A percentile compares a stretch with the other conserved stretches of the same genome.
Evolutionary conservation across 179 eudicot species (phyloP).

Genomic region (Spergularia azorica): DNA sequence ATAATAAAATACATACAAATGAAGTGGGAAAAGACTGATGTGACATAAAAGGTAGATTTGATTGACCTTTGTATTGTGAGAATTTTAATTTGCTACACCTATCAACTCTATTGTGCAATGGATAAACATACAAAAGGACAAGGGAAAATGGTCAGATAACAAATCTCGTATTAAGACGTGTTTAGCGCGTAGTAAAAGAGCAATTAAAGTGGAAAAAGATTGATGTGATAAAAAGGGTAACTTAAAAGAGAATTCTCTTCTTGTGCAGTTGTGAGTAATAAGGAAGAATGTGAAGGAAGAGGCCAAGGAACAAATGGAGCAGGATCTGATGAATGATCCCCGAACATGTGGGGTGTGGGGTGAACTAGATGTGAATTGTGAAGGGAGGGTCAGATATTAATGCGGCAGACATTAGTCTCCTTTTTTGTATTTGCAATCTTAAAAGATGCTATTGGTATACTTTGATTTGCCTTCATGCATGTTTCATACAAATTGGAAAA

Average conservation of each 20-base stretch:
- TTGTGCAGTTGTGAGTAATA: slow-evolving; percentile 9
- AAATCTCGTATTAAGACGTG: neutral
- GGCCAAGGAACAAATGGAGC: slow-evolving; percentile 18
- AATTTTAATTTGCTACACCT: no score
- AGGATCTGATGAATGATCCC: slow-evolving; percentile 18
- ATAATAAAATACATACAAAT: neutral
- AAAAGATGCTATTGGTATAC: neutral
- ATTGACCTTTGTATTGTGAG: no score
- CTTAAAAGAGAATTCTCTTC: slow-evolving; percentile 22
- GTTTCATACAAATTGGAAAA: neutral
- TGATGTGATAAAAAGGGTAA: slow-evolving; percentile 9
- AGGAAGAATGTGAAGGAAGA: slow-evolving; percentile 24
- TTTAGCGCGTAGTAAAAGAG: neutral
- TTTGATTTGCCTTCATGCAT: slow-evolving; percentile 7
- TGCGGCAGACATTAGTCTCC: slow-evolving; percentile 19
- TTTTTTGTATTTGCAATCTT: slow-evolving; percentile 9
- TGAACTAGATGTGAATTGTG: neutral
- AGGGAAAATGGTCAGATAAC: neutral
- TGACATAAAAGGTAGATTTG: no score
- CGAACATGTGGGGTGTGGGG: slow-evolving; percentile 9
- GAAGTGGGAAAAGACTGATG: no score
- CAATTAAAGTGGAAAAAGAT: slow-evolving; percentile 5
- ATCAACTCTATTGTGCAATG: no score
- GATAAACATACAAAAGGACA: no score
- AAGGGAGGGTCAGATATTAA: slow-evolving; percentile 5